A percentile compares a stretch with the other conserved stretches of the same genome.
phyloP scores from a whole-genome alignment of 768 basidiomycete species.

The Rhizopogon vinicolor region DNA sequence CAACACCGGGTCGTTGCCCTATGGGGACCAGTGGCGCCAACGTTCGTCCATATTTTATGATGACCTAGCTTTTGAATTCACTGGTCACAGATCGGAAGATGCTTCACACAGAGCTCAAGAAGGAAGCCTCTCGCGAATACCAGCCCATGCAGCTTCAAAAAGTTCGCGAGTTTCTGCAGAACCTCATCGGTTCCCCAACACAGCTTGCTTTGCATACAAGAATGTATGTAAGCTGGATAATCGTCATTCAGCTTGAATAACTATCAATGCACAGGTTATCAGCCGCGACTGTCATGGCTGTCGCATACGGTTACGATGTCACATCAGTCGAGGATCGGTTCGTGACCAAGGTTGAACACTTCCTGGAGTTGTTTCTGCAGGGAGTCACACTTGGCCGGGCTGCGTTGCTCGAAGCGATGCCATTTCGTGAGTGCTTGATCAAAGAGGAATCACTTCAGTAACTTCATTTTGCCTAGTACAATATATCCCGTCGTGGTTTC shows the following conservation, averaged over 20 bases:
- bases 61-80: neutral
- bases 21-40: conserved; percentile 24
- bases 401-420: conserved; percentile 16
- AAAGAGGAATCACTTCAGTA: neutral
- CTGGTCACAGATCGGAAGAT: conserved; percentile 20
- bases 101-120: conserved; percentile 16
- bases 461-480: conserved; percentile 5
- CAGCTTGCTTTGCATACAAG: conserved; percentile 12
- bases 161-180: conserved; percentile 17
- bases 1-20: conserved; percentile 20
- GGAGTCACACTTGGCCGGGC: conserved; percentile 18
- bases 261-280: conserved; percentile 12
- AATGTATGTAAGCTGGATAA: conserved; percentile 13
- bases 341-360: conserved; percentile 14
- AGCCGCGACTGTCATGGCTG: conserved; percentile 17
- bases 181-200: conserved; percentile 15
- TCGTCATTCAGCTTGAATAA: neutral
- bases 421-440: conserved; percentile 16
- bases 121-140: conserved; percentile 9
- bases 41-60: conserved; percentile 16
- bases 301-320: conserved; percentile 22
- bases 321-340: conserved; percentile 20
- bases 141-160: conserved; percentile 11
- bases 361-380: conserved; percentile 6
- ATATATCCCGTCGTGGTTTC: conserved; percentile 30